A percentile compares a stretch with the other conserved stretches of the same genome.
These are phyloP conservation scores for Allium sativum DNA, from an alignment of 106 monocot species.

Conservation along the genomic window DNA sequence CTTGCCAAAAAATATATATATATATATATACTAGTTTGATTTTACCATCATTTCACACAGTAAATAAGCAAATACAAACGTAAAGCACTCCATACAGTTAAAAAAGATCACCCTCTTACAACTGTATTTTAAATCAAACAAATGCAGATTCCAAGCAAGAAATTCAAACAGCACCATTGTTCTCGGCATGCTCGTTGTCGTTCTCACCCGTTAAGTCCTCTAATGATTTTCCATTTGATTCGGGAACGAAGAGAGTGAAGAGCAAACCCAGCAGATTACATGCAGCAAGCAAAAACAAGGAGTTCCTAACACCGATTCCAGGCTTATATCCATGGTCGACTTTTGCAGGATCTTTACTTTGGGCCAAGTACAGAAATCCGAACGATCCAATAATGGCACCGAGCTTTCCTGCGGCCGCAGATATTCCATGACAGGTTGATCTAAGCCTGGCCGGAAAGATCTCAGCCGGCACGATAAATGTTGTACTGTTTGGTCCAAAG, in stretches of 20 bases:
- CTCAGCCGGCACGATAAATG: slow-evolving; percentile 57
- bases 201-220: slow-evolving; percentile 42
- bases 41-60: no score
- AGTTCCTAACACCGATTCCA: slow-evolving; percentile 41
- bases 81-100: no score
- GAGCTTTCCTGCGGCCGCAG: slow-evolving; percentile 41
- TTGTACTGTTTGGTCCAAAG: slow-evolving; percentile 53
- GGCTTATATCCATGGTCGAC: slow-evolving; percentile 23
- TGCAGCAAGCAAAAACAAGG: slow-evolving; percentile 30
- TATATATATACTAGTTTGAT: no score
- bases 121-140: no score
- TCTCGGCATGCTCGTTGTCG: slow-evolving; percentile 13
- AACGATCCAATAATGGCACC: slow-evolving; percentile 46
- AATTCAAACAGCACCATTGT: no score
- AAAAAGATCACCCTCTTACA: no score
- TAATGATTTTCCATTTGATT: slow-evolving; percentile 16
- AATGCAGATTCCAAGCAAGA: no score
- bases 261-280: slow-evolving; percentile 32
- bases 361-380: slow-evolving; percentile 19
- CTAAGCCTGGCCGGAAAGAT: slow-evolving; percentile 40
- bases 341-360: slow-evolving; percentile 29
- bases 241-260: slow-evolving; percentile 40
- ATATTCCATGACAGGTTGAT: slow-evolving; percentile 44
- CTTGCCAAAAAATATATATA: no score
- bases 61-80: no score